Conservation (phyloP, 192 early-diverging fungal species). For the Geranomyces variabilis region DNA sequence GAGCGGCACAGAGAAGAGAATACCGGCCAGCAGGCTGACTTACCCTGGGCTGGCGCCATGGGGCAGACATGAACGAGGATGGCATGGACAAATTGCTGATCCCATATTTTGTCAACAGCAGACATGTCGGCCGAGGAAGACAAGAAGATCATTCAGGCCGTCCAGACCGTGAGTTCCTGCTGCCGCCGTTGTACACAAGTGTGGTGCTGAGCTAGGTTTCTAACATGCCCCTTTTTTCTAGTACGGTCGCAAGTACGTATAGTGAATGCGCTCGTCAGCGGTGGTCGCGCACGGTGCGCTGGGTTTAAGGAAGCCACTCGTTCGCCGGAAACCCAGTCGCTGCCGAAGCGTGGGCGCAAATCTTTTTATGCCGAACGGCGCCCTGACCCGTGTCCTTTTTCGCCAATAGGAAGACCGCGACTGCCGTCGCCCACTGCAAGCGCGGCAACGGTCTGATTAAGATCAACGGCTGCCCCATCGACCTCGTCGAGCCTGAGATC, state of each 20-base stretch:
- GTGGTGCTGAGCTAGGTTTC: constrained; percentile 55
- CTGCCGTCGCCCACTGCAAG: constrained; percentile 99
- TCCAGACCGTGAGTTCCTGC: constrained; percentile 55
- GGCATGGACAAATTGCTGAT: too few species aligned
- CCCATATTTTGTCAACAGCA: background rate
- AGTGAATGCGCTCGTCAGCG: background rate
- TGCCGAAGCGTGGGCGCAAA: too few species aligned
- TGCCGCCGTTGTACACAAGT: too few species aligned
- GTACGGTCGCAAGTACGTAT: constrained; percentile 12
- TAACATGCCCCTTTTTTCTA: constrained; percentile 57
- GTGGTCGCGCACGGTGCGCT: background rate
- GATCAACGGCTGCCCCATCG: constrained; percentile 95
- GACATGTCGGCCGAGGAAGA: background rate
- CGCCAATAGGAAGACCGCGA: constrained; percentile 89
- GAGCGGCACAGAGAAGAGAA: too few species aligned
- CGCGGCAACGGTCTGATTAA: constrained; percentile 95
- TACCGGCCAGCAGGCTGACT: too few species aligned
- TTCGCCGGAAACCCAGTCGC: background rate
- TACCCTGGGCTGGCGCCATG: too few species aligned
- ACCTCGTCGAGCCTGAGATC: constrained; percentile 96
- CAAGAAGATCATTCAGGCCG: constrained; percentile 61
- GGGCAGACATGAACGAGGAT: too few species aligned
- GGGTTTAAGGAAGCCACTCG: background rate
- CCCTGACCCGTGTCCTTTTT: background rate
- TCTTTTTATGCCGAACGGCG: background rate